A percentile compares a stretch with the other conserved stretches of the same genome.
These are phyloP conservation scores for Arxiozyma slooffiae DNA, from an alignment of 1,139 yeast species.

Conservation along the genomic window DNA sequence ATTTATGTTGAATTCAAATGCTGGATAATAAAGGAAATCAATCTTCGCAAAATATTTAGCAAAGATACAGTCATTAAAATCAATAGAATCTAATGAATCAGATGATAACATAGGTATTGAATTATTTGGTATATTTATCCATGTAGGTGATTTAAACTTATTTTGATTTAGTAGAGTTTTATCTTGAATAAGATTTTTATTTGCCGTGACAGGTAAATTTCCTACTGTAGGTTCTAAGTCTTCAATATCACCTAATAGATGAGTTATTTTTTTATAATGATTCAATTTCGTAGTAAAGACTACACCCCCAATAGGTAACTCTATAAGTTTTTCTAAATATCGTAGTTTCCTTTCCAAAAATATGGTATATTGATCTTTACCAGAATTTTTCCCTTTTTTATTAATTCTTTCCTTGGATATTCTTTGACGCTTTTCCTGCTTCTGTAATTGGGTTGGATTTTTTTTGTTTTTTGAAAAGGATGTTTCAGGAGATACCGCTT, in stretches of 20 bases:
- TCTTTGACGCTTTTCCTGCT: not conserved
- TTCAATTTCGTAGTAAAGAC: conserved; percentile 26
- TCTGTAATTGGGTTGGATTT: not conserved
- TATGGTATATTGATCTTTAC: conserved; percentile 43
- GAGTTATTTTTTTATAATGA: conserved; percentile 38
- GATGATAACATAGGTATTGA: conserved; percentile 22
- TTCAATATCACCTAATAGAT: conserved; percentile 25
- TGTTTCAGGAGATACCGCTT: not conserved
- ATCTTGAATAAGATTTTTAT: not conserved
- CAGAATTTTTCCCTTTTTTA: not conserved
- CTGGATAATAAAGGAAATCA: conserved; percentile 37
- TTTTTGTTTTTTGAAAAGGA: not conserved
- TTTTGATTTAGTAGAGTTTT: not conserved
- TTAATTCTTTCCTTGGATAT: not conserved
- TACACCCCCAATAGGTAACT: conserved; percentile 25
- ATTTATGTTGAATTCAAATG: conserved; percentile 38
- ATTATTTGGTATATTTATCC: not conserved
- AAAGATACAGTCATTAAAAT: conserved; percentile 33
- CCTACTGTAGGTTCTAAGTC: conserved; percentile 10
- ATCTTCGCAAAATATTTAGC: conserved; percentile 37
- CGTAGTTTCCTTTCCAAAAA: conserved; percentile 44
- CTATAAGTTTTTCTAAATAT: conserved; percentile 38
- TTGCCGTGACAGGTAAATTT: not conserved
- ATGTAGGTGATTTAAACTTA: not conserved
- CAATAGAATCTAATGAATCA: conserved; percentile 32